Evolutionary conservation across 495 filamentous ascomycete species (phyloP), one percentile per base, ranked within the genome.

Genomic region (Penicillium pancosmium): DNA sequence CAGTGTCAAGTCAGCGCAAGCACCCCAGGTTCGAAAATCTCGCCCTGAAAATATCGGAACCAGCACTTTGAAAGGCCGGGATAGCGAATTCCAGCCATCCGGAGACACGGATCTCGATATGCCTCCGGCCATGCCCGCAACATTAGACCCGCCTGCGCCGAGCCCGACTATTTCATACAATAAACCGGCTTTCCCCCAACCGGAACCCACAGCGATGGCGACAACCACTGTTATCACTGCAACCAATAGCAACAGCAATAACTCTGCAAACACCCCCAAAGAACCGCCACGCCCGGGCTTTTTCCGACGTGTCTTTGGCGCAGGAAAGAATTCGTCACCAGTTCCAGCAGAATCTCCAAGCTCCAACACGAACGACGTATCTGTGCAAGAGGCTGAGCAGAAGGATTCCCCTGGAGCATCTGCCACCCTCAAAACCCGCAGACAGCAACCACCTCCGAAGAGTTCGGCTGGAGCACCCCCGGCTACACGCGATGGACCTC

Each of bases 261-360:
- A 27, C 19, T 6, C 46, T 27, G 10, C 46, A 10, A 48, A 7
- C n/a, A 10, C 21, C 9, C 25, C 56, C 58, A 92, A 88, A 68
- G 90, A 93, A 55, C 6, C 27, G 8, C 2, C 27, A 31, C 85
- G 87, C 23, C 91, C 82, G 13, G 92, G 94, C 23, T 98, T 98
- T 74, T 97, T 97, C 78, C 85, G 90, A 56, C 86, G 93, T 60
- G 89, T 98, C 12, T 97, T 98, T 73, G 90, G 87, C 48, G 80
- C 81, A 31, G 58, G 55, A 11, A 88, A 80, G 66, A 77, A 58
- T 16, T 49, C 70, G 7, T 56, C 71, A 18, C 52, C 69, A 15
- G 56, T 25, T 23, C 57, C 64, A 9, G 59, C 64, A 36, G 71
- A 75, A 5, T 55, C 52, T 36, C 58, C 60, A 33, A 49, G 9